phyloP scores from a whole-genome alignment of 73 alveolate genomes.

The Paramecium sexaurelia region DNA sequence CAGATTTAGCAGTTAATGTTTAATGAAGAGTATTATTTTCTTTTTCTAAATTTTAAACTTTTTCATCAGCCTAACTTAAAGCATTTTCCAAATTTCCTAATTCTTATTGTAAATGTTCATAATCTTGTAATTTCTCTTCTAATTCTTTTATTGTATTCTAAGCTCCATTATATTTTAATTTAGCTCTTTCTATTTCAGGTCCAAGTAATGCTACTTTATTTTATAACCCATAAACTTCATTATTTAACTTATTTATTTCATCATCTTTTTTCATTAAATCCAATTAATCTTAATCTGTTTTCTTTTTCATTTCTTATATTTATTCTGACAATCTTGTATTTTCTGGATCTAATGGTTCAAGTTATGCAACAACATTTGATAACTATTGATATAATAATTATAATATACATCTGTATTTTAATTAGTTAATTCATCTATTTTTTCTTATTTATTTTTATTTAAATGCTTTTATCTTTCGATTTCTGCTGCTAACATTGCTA shows the following conservation, averaged over 20 bases:
- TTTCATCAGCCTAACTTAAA: background rate
- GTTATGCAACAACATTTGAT: constrained; percentile 31
- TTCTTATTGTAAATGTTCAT: background rate
- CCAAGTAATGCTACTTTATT: constrained; percentile 25
- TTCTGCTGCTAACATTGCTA: constrained; percentile 46
- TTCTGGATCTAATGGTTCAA: constrained; percentile 50
- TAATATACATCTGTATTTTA: background rate
- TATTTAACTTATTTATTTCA: background rate
- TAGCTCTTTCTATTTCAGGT: constrained; percentile 39
- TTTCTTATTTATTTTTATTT: background rate
- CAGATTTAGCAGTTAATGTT: background rate
- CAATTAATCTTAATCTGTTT: background rate
- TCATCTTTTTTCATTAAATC: background rate
- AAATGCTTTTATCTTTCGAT: constrained; percentile 16
- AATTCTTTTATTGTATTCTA: constrained; percentile 2
- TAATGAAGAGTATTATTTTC: background rate
- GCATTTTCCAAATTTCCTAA: background rate
- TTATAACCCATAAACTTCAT: background rate
- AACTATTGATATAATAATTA: background rate
- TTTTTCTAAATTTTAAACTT: background rate
- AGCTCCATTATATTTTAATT: background rate
- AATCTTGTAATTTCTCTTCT: constrained; percentile 23
- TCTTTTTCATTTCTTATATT: background rate
- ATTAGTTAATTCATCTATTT: constrained; percentile 23
- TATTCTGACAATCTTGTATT: constrained; percentile 23